These are phyloP conservation scores for Boletus subcaerulescens DNA, from an alignment of 768 basidiomycete genomes.

Conservation along the genomic window DNA sequence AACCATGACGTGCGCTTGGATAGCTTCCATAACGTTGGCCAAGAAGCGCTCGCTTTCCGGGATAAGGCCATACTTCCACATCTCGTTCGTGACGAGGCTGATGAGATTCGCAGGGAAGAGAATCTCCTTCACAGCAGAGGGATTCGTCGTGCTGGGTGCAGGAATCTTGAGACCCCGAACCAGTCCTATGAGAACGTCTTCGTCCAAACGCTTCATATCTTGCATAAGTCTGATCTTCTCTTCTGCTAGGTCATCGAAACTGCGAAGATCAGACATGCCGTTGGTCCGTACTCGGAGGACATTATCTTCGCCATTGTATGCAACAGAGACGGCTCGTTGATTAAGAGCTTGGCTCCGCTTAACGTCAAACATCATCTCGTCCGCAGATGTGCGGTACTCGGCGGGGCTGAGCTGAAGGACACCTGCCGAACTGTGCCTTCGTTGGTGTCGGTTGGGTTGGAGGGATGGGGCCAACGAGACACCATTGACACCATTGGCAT, in stretches of 20 bases:
- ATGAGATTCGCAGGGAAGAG: slow-evolving; percentile 99
- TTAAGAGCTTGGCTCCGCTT: slow-evolving; percentile 69
- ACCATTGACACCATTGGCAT: slow-evolving; percentile 43
- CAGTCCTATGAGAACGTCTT: slow-evolving; percentile 88
- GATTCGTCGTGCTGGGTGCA: slow-evolving; percentile 82
- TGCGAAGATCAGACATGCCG: slow-evolving; percentile 67
- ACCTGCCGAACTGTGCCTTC: slow-evolving; percentile 85
- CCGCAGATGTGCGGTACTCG: slow-evolving; percentile 70
- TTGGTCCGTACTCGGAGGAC: slow-evolving; percentile 61
- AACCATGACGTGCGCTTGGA: slow-evolving; percentile 98
- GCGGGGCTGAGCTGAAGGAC: slow-evolving; percentile 58
- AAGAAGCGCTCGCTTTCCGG: slow-evolving; percentile 96
- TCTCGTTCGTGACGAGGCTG: slow-evolving; percentile 97
- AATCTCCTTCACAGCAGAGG: slow-evolving; percentile 95
- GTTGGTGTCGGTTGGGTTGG: slow-evolving; percentile 59
- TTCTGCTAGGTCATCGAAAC: slow-evolving; percentile 86
- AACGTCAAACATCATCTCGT: slow-evolving; percentile 73
- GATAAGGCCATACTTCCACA: slow-evolving; percentile 99
- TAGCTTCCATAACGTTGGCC: slow-evolving; percentile 97
- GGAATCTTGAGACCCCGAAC: slow-evolving; percentile 93
- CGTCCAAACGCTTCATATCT: slow-evolving; percentile 84
- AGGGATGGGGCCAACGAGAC: slow-evolving; percentile 36
- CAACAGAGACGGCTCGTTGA: slow-evolving; percentile 85
- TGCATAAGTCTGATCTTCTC: slow-evolving; percentile 95
- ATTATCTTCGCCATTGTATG: slow-evolving; percentile 80